Base-by-base conservation (phyloP, 2,329 filamentous ascomycete genomes). In the Botrytis byssoidea region DNA sequence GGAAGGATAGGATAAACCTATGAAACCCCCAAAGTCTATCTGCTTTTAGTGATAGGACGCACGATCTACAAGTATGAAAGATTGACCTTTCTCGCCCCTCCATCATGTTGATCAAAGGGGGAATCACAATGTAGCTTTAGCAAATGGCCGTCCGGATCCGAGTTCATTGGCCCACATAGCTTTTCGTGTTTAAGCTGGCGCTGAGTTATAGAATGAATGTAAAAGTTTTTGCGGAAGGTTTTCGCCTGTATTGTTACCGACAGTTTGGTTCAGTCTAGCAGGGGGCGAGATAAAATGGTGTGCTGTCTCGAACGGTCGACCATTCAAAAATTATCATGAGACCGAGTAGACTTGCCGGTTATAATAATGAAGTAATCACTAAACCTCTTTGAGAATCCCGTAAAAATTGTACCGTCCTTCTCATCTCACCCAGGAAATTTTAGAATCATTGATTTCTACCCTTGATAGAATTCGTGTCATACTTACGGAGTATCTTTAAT, bases 241-340 rank as follows among this genome's bases (percentile, higher is more conserved):
- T 51, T 71, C 48, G 69, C 32, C 20, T 65, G 25, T 25, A 22
- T 51, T 35, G 59, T 48, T 71, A 48, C 69, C 69, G 69, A 65
- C 69, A 71, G 69, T 66, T 6, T 42, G 69, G 69, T 71, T 71
- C 69, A 66, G 66, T 57, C 48, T 57, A 69, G 48, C 48, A 69
- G 37, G 66, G 66, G n/a, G 40, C 14, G 20, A 42, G 25, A 40
- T 10, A 16, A 22, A 35, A n/a, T 48, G 65, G 55, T 57, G 42
- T 60, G 55, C 37, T 60, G 55, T 60, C 51, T 70, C 51, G 67
- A 70, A 70, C 51, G 12, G 42, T 63, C 40, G 42, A 71, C 32
- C 65, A 67, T 40, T 37, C 2, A 71, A 64, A 64, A 18, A 14
- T 40, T 40, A 55, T 51, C 59, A 71, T 71, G 32, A 63, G 69